Conservation (phyloP, 78 protist species). For the Goniomonas avonlea region DNA sequence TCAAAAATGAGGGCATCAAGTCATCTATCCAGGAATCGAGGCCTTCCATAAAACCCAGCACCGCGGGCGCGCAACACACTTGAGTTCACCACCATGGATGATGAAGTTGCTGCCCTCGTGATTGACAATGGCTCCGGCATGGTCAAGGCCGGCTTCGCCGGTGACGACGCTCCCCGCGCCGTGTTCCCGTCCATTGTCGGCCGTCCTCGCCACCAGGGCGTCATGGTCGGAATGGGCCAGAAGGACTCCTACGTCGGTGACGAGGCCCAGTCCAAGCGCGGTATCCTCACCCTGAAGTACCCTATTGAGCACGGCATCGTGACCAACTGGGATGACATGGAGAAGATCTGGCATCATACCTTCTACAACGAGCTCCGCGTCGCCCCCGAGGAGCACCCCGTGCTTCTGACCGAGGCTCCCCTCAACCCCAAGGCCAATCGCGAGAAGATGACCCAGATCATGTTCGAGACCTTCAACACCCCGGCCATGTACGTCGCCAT, state of each 20-base stretch:
- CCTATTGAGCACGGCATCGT: conserved; percentile 98
- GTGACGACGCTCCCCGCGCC: conserved; percentile 67
- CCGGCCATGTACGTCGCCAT: conserved; percentile 75
- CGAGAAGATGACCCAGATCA: conserved; percentile 85
- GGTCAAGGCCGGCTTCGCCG: conserved; percentile 92
- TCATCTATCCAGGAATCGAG: too few species aligned
- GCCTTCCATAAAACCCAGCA: too few species aligned
- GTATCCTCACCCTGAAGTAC: conserved; percentile 71
- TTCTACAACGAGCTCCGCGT: conserved; percentile 90
- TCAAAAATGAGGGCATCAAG: too few species aligned
- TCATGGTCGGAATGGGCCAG: conserved; percentile 74
- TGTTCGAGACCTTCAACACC: conserved; percentile 94
- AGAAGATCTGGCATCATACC: conserved; percentile 93
- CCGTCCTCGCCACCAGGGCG: conserved; percentile 67
- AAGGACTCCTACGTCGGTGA: conserved; percentile 83
- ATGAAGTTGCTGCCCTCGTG: conserved; percentile 49
- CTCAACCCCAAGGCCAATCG: conserved; percentile 93
- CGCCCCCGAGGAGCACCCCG: conserved; percentile 91
- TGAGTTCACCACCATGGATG: too few species aligned
- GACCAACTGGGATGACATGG: conserved; percentile 97
- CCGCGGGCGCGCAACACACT: too few species aligned
- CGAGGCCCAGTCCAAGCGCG: conserved; percentile 84
- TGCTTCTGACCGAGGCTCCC: conserved; percentile 91
- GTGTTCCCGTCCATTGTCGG: conserved; percentile 79
- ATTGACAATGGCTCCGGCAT: conserved; percentile 91